Evolutionary conservation across 2,329 filamentous ascomycete genomes (phyloP), one percentile per base, ranked within the genome.

Genomic region (Ophiobolus disseminans): DNA sequence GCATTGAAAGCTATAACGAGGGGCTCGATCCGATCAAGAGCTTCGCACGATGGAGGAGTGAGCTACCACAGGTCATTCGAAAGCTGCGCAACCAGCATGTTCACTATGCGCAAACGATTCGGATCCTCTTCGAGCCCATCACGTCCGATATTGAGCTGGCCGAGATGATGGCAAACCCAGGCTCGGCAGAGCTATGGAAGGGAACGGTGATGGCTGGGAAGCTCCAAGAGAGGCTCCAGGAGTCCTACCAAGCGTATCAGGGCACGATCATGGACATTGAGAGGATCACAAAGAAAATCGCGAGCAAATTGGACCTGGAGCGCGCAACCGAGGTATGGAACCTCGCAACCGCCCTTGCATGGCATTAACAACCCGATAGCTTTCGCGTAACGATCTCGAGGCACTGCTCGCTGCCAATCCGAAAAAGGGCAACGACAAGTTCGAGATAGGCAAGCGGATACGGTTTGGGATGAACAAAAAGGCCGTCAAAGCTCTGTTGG

Each of bases 11-110:
- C 26, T 75, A 75, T 40, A 69, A 73, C 31, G 69, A 73, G 34
- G 70, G 75, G 2, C 59, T 76, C 3, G 71, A 76, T 45, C 72
- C 68, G 0, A 58, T 76, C 35, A 75, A 75, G 45, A 59, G 60
- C 40, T 73, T 74, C 32, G 48, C 68, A 32, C 52, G 68, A 55
- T 72, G 71, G 66, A 66, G 73, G 37, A 55, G 61, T 9, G 68
- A 73, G 45, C 58, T 72, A 3, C 70, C 69, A 1, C 53, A 66
- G 25, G 64, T 66, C 30, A 72, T 73, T 31, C 68, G 69, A 13
- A 73, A 73, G 36, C 58, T 74, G 1, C 47, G 69, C 21, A 72
- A 68, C 40, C 68, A 74, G 44, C 66, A 73, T 55, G 69, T 70
- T 6, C 70, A 73, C 40, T 73, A 65, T 48, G 61, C 62, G 13